Evolutionary conservation across 495 filamentous ascomycete species (phyloP), one percentile per base, ranked within the genome.

Genomic region (Aspergillus steynii): DNA sequence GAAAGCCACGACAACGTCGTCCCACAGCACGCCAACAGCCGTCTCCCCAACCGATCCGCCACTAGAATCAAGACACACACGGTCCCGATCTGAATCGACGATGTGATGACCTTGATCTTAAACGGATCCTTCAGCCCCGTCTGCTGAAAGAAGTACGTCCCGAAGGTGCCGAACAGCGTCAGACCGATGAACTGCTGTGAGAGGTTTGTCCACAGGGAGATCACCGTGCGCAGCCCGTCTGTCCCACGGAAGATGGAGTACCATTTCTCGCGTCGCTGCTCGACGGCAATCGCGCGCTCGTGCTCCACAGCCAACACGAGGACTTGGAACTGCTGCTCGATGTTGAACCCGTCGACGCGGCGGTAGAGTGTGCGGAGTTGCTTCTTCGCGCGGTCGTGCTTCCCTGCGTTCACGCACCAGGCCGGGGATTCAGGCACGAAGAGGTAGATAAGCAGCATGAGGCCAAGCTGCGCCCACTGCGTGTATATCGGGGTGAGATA

Each of bases 111-210:
- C 0, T 75, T 80, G 10, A 78, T 76, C 29, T 67, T 61, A 65
- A 80, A 78, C 3, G 77, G 75, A 57, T 80, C 68, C 6, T 73
- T 63, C 63, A 61, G 74, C 2, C 77, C 77, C 5, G 77, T 76
- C 34, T 72, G 65, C 68, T 80, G 77, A 58, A 80, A 80, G 65
- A 80, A 80, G 56, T 80, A 80, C 8, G 74, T 75, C 2, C 71
- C 73, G 49, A 72, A 75, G 2, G 71, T 77, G 53, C 76, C 77
- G 60, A 80, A 80, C 15, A 80, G 68, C 0, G 70, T 61, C 29
- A 80, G 55, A 0, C 77, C 77, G 6, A 80, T 73, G 56, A 80
- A 74, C 32, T 80, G 77, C 59, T 80, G 77, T 0, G 67, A 63
- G 37, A 80, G 71, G 56, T 78, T 78, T 0, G 77, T 75, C 75